These are phyloP conservation scores for Eutrema yunnanense DNA, from an alignment of 345 rosid genomes.

Conservation along the genomic window DNA sequence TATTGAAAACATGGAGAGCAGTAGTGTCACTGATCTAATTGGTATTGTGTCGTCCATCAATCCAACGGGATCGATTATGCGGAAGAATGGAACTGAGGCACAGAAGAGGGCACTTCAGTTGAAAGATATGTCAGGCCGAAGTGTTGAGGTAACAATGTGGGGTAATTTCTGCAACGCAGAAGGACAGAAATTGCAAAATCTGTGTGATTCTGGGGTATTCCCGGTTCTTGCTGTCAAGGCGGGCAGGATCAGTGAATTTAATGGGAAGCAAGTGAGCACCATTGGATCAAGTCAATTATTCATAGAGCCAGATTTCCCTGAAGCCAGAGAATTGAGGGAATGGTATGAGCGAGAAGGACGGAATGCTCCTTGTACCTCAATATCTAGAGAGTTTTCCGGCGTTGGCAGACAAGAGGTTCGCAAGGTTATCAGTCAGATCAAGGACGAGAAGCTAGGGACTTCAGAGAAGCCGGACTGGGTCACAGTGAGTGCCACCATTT, in stretches of 20 bases:
- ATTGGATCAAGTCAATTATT: conserved; percentile 65
- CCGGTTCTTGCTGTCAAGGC: conserved; percentile 84
- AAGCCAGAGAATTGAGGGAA: conserved; percentile 55
- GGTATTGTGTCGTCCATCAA: conserved; percentile 62
- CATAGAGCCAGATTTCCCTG: conserved; percentile 70
- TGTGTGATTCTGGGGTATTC: conserved; percentile 71
- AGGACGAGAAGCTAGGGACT: conserved; percentile 88
- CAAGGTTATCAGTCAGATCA: conserved; percentile 73
- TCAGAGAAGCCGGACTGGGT: conserved; percentile 97
- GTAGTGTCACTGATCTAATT: conserved; percentile 54
- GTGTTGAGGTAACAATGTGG: conserved; percentile 91
- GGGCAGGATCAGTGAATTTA: conserved; percentile 68
- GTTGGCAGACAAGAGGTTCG: conserved; percentile 46
- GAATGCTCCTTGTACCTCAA: conserved; percentile 47
- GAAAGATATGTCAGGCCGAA: conserved; percentile 79
- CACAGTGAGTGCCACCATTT: conserved; percentile 55
- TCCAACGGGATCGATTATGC: conserved; percentile 57
- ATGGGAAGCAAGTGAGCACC: conserved; percentile 77
- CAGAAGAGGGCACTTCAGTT: conserved; percentile 73
- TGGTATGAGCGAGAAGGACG: conserved; percentile 84
- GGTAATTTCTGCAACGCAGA: conserved; percentile 67
- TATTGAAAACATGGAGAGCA: conserved; percentile 67
- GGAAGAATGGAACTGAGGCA: conserved; percentile 68
- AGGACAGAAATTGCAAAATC: conserved; percentile 62
- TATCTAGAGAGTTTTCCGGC: conserved; percentile 66